Evolutionary conservation across 176 grass and related monocot species (phyloP).

Genomic region (Rhynchospora tenuis): DNA sequence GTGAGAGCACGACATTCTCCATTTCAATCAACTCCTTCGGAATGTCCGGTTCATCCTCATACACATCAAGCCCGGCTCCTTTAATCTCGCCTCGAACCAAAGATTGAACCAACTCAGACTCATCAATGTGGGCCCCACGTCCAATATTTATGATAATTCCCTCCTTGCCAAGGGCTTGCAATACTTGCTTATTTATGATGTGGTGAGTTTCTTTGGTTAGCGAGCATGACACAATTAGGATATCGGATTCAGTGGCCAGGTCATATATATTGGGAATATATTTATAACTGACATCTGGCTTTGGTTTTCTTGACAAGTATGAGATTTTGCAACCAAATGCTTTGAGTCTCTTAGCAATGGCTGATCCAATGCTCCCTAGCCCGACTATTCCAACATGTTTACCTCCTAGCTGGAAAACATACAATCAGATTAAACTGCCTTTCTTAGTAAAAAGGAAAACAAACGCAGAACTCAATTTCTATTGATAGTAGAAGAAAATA

Average conservation of each 20-base stretch:
- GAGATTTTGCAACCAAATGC: conserved; percentile 42
- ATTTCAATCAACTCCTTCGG: conserved; percentile 34
- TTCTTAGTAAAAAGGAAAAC: background rate
- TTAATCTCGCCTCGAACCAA: conserved; percentile 26
- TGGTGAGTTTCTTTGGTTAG: too few species aligned
- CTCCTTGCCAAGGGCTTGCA: conserved; percentile 33
- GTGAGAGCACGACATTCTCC: conserved; percentile 49
- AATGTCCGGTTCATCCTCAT: conserved; percentile 38
- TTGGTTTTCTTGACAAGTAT: conserved; percentile 37
- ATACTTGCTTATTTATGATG: conserved; percentile 34
- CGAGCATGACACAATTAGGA: too few species aligned
- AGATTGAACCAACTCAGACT: conserved; percentile 24
- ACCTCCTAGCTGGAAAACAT: conserved; percentile 33
- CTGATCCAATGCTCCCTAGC: conserved; percentile 42
- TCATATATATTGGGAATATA: conserved; percentile 6
- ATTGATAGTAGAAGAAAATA: too few species aligned
- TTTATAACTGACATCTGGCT: background rate
- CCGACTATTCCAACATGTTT: conserved; percentile 54
- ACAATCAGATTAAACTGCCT: background rate
- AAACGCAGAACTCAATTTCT: background rate
- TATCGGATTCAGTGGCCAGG: too few species aligned
- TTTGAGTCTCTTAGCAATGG: conserved; percentile 38
- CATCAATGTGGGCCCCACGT: conserved; percentile 34
- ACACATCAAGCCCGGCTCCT: conserved; percentile 47
- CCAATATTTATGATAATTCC: conserved; percentile 46